These are phyloP conservation scores for Neopestalotiopsis sp. DNA, from an alignment of 2,329 filamentous ascomycete genomes.

Conservation along the genomic window DNA sequence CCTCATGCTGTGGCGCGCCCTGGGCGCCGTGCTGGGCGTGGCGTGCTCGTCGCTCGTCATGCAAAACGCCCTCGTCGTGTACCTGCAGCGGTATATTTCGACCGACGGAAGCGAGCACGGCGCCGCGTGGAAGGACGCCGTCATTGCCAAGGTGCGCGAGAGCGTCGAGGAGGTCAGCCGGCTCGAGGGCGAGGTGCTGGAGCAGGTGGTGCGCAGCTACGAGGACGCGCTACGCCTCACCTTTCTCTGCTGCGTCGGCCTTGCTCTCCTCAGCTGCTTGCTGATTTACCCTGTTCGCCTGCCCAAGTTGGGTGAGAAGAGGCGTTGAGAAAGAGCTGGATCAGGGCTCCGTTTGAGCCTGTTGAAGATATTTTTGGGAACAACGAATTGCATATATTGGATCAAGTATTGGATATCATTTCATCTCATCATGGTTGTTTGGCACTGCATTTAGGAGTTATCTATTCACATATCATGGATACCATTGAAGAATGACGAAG, in stretches of 20 bases:
- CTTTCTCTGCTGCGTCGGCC: slow-evolving; percentile 46
- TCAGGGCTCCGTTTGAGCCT: not conserved
- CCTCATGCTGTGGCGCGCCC: slow-evolving; percentile 71
- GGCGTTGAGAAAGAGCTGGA: slow-evolving; percentile 27
- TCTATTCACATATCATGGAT: no score
- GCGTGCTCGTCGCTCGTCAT: slow-evolving; percentile 73
- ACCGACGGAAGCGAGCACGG: slow-evolving; percentile 22
- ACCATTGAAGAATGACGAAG: no score
- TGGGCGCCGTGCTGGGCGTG: slow-evolving; percentile 77
- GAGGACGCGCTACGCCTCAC: slow-evolving; percentile 54
- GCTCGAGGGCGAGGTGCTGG: slow-evolving; percentile 42
- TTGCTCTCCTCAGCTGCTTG: slow-evolving; percentile 53
- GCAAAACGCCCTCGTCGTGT: slow-evolving; percentile 70
- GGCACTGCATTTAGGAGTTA: no score
- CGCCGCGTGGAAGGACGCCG: slow-evolving; percentile 59
- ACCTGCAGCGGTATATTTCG: slow-evolving; percentile 59
- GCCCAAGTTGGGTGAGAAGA: slow-evolving; percentile 54
- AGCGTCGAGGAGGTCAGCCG: slow-evolving; percentile 59
- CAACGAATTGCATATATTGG: not conserved
- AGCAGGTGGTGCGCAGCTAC: slow-evolving; percentile 62
- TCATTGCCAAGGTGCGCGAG: slow-evolving; percentile 56
- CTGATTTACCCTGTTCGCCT: slow-evolving; percentile 58
- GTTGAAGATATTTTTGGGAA: not conserved
- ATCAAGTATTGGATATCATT: no score
- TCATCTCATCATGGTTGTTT: no score